These are phyloP conservation scores for Sclerotinia borealis DNA, from an alignment of 2,329 filamentous ascomycete genomes.

Conservation along the genomic window DNA sequence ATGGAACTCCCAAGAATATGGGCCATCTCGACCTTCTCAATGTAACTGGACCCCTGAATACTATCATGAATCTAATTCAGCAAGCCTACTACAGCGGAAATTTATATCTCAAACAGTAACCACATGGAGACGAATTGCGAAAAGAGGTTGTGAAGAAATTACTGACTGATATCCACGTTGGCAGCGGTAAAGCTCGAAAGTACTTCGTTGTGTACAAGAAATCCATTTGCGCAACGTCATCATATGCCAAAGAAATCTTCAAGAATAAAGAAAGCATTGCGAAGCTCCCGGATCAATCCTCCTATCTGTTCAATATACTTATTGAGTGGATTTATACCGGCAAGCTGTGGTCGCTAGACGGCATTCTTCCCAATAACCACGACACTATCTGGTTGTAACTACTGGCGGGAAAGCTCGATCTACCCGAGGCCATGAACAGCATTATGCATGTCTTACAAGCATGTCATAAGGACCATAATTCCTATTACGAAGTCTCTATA, in stretches of 20 bases:
- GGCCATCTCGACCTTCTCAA: no score
- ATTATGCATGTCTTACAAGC: background rate
- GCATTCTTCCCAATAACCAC: background rate
- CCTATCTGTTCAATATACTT: background rate
- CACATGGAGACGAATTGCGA: no score
- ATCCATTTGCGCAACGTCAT: fast-evolving
- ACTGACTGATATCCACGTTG: background rate
- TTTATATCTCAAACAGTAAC: no score
- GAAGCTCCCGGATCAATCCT: fast-evolving
- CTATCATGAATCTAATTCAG: no score
- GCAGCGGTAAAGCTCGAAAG: background rate
- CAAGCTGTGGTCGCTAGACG: background rate
- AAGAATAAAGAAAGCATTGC: fast-evolving
- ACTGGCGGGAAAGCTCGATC: background rate
- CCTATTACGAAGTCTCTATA: background rate
- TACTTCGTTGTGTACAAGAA: background rate
- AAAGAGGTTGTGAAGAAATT: no score
- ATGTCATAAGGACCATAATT: background rate
- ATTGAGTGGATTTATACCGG: background rate
- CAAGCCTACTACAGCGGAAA: no score
- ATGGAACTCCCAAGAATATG: no score
- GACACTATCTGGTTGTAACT: fast-evolving
- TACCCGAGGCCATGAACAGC: background rate
- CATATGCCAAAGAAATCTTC: background rate
- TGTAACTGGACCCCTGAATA: no score